Evolutionary conservation across 2,329 filamentous ascomycete genomes (phyloP).

Genomic region (Apiospora malaysiana): DNA sequence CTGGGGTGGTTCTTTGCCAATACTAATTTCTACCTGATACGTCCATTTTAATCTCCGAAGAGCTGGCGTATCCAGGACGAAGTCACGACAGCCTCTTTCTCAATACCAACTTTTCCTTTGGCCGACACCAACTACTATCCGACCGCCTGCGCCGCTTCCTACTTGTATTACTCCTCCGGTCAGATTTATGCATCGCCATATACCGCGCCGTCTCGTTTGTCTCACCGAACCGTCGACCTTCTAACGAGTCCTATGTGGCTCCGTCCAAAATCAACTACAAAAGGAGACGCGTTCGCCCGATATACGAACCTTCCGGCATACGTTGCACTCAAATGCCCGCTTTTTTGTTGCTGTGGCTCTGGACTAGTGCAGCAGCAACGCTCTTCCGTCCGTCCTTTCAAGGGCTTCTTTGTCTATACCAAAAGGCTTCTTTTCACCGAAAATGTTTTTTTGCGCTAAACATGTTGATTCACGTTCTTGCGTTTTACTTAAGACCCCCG

Average conservation of each 20-base stretch:
- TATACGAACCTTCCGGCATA: slow-evolving; percentile 8
- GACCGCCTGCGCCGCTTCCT: slow-evolving; percentile 27
- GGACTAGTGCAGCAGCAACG: slow-evolving; percentile 30
- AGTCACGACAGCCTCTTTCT: slow-evolving; percentile 52
- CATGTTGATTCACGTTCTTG: slow-evolving; percentile 29
- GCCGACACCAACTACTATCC: slow-evolving; percentile 35
- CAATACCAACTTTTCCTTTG: slow-evolving; percentile 39
- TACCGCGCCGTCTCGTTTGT: slow-evolving; percentile 9
- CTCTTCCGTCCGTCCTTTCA: slow-evolving; percentile 28
- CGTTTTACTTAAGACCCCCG: slow-evolving; percentile 36
- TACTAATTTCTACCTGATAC: slow-evolving; percentile 47
- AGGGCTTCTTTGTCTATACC: slow-evolving; percentile 38
- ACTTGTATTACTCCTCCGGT: slow-evolving; percentile 24
- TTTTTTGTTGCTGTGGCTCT: slow-evolving; percentile 33
- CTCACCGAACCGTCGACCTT: not conserved
- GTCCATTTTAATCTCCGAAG: slow-evolving; percentile 47
- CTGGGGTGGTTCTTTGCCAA: slow-evolving; percentile 35
- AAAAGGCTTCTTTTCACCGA: slow-evolving; percentile 32
- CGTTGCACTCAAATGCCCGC: slow-evolving; percentile 20
- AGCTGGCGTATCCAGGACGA: slow-evolving; percentile 53
- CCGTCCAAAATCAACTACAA: not conserved
- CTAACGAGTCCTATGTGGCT: not conserved
- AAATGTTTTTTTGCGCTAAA: slow-evolving; percentile 21
- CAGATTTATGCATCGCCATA: slow-evolving; percentile 13
- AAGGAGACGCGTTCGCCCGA: not conserved